Base-by-base conservation (phyloP, 169 alveolate genomes). In the Cryptosporidium andersoni region DNA sequence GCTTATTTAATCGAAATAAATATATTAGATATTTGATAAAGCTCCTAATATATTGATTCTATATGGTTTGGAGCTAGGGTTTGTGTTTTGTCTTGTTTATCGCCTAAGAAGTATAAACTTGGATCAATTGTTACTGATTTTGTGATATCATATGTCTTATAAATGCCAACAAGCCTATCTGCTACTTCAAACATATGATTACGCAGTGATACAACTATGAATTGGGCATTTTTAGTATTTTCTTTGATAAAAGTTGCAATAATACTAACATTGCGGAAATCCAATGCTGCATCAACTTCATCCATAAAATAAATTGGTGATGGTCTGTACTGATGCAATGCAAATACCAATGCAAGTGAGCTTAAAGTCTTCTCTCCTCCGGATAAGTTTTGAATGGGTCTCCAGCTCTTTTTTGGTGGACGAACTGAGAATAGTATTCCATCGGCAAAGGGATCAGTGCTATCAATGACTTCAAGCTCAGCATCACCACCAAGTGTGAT, bases 261-360 rank as follows among this genome's bases (percentile, higher is more conserved):
- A 81, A 94, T 95, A 48, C 95, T 82, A 12, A 96, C 99, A 90
- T 98, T 98, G 68, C 97, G 94, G 89, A 94, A 95, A 89, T 98
- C 99, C n/a, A 98, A 93, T 11, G 99, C 99, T 2, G 99, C 99
- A 91, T 98, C 99, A 8, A 98, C 97, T 90, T 98, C 99, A 81
- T 98, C 99, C 98, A 98, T 96, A 89, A 97, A 97, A 91, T 98
- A 98, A 51, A 98, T 91, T 2, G 99, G 99, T 39, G 98, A 96
- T 2, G 99, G 99, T 89, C 96, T 95, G 90, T 94, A 97, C 82
- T 95, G 96, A 93, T 98, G 99, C 39, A 97, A 89, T 52, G 99
- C 99, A 89, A 98, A 98, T 4, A 98, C 98, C 81, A 98, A 92
- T 8, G 99, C 95, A 16, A 98, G 90, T 39, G 99, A 96, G 62